phyloP scores from a whole-genome alignment of 331 rosid genomes.

The Cydonia oblonga region DNA sequence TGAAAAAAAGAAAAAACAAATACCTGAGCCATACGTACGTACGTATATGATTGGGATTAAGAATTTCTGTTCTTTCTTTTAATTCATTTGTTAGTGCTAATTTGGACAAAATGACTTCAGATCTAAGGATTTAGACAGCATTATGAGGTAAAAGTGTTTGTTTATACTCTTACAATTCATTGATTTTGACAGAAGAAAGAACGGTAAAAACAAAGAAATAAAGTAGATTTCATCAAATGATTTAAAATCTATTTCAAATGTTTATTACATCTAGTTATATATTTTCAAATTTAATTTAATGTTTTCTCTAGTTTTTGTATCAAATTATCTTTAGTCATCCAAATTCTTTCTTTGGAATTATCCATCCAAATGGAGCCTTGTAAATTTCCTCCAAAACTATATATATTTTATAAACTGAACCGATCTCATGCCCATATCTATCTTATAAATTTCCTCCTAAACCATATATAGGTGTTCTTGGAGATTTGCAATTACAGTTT shows the following conservation, averaged over 20 bases:
- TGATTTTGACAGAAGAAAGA: neutral
- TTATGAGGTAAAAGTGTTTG: neutral
- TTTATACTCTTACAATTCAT: neutral
- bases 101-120: neutral
- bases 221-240: neutral
- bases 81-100: neutral
- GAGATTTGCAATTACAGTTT: neutral
- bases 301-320: neutral
- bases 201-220: neutral
- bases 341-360: neutral
- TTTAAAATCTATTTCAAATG: neutral
- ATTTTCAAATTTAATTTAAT: neutral
- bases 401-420: neutral
- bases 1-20: too few relatives aligned
- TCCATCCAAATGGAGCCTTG: neutral
- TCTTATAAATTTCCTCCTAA: neutral
- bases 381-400: neutral
- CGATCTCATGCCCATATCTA: neutral
- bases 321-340: neutral
- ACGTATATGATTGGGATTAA: neutral
- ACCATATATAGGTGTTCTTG: neutral
- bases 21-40: too few relatives aligned
- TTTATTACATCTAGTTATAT: neutral
- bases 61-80: neutral
- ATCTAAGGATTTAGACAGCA: neutral